Percentiles rank a stretch among this genome's conserved stretches.
Conservation (phyloP, 257 asterid species). For the Nicotiana otophora region DNA sequence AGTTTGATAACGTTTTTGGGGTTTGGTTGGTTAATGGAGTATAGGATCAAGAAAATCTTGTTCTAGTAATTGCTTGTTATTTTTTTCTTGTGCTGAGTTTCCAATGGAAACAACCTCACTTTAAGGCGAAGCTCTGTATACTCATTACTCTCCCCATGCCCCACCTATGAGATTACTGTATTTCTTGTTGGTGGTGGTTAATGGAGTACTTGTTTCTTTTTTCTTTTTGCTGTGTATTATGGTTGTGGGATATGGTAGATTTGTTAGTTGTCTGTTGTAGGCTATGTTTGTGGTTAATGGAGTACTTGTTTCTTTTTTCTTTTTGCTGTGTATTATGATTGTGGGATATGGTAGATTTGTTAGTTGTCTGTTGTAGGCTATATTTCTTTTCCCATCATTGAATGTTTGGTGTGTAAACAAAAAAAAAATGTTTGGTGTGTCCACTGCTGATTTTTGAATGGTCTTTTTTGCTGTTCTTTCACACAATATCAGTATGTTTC, state of each 20-base stretch:
- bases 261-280: background rate
- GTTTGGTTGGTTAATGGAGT: too few species aligned
- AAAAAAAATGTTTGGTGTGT: background rate
- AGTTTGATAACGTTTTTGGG: background rate
- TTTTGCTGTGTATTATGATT: background rate
- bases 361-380: background rate
- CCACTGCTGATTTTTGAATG: background rate
- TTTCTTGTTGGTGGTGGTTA: too few species aligned
- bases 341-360: slow-evolving; percentile 9
- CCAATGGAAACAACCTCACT: too few species aligned
- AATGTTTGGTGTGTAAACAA: background rate
- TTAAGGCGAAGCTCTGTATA: too few species aligned
- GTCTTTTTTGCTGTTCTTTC: background rate
- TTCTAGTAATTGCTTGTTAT: too few species aligned
- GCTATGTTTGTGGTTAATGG: background rate
- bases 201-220: background rate
- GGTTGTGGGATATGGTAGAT: slow-evolving; percentile 6
- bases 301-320: background rate
- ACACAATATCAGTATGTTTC: background rate
- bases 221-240: background rate
- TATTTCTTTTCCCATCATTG: background rate
- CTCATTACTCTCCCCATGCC: too few species aligned
- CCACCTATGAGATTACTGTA: too few species aligned
- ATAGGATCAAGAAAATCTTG: too few species aligned
- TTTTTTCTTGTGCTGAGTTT: background rate